phyloP scores from a whole-genome alignment of 2,329 filamentous ascomycete species.

The Penicillium sp. region DNA sequence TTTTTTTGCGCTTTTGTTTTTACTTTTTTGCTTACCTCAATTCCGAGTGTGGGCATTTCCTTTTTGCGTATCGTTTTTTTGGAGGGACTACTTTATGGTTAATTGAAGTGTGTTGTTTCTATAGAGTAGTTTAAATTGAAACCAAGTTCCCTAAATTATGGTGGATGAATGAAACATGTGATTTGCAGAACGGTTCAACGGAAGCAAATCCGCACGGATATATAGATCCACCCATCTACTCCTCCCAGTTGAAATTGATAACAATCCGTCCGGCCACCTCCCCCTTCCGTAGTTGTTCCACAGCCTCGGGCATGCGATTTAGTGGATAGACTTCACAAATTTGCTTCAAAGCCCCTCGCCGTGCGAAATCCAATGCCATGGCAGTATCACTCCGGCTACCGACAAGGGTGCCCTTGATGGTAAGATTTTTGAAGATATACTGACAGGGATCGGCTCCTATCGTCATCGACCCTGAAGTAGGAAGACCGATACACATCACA shows the following conservation, averaged over 20 bases:
- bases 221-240: background rate
- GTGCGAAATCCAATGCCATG: constrained; percentile 46
- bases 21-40: background rate
- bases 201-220: background rate
- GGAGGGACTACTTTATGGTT: too few species aligned
- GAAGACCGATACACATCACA: constrained; percentile 54
- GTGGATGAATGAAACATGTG: background rate
- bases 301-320: constrained; percentile 51
- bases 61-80: background rate
- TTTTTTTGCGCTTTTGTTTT: constrained; percentile 9
- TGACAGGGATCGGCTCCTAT: constrained; percentile 29
- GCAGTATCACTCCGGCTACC: constrained; percentile 38
- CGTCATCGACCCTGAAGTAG: constrained; percentile 20
- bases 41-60: constrained; percentile 6
- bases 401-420: constrained; percentile 31
- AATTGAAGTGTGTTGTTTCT: too few species aligned
- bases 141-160: background rate
- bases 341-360: constrained; percentile 51
- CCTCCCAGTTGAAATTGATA: constrained; percentile 51
- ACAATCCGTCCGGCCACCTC: constrained; percentile 56
- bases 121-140: background rate
- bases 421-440: constrained; percentile 29
- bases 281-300: constrained; percentile 51
- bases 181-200: background rate
- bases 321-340: constrained; percentile 52